Evolutionary conservation across 2,329 filamentous ascomycete species (phyloP).

Genomic region (Gaeumannomyces sp.): DNA sequence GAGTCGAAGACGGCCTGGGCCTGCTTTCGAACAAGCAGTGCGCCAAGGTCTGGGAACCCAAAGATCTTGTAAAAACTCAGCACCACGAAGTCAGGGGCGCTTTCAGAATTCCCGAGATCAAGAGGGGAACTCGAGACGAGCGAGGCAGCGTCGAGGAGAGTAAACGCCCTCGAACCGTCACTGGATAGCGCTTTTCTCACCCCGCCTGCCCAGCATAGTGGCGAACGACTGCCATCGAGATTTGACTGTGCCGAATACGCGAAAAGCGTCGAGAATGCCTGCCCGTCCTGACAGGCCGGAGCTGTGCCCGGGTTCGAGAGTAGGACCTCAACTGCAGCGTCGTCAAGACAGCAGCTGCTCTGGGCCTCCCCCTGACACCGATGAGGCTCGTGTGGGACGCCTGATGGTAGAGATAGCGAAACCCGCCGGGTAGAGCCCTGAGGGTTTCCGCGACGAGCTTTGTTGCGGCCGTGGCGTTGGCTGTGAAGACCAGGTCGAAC

Average conservation of each 20-base stretch:
- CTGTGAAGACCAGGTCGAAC: conserved; percentile 86
- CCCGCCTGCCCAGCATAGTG: conserved; percentile 57
- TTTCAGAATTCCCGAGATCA: conserved; percentile 54
- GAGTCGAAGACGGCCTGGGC: conserved; percentile 57
- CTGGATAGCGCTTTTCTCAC: neutral
- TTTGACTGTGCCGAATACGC: conserved; percentile 91
- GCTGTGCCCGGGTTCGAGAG: conserved; percentile 27
- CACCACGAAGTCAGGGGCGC: conserved; percentile 76
- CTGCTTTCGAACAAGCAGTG: conserved; percentile 71
- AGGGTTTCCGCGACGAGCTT: conserved; percentile 81
- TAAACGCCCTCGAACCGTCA: conserved; percentile 22
- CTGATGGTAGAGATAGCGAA: conserved; percentile 76
- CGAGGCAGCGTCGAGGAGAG: conserved; percentile 78
- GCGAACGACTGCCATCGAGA: conserved; percentile 75
- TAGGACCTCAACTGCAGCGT: conserved; percentile 61
- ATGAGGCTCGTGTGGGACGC: conserved; percentile 84
- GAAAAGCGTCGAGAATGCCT: conserved; percentile 36
- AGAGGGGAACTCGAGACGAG: conserved; percentile 71
- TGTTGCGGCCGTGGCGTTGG: conserved; percentile 86
- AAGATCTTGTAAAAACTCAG: conserved; percentile 98
- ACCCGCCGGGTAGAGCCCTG: conserved; percentile 61
- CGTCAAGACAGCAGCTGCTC: conserved; percentile 59
- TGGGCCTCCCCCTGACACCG: conserved; percentile 65
- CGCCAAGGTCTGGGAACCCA: conserved; percentile 87
- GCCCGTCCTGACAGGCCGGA: neutral